Base-by-base conservation (phyloP, 192 early-diverging fungal genomes). In the Backusella morwellensis region DNA sequence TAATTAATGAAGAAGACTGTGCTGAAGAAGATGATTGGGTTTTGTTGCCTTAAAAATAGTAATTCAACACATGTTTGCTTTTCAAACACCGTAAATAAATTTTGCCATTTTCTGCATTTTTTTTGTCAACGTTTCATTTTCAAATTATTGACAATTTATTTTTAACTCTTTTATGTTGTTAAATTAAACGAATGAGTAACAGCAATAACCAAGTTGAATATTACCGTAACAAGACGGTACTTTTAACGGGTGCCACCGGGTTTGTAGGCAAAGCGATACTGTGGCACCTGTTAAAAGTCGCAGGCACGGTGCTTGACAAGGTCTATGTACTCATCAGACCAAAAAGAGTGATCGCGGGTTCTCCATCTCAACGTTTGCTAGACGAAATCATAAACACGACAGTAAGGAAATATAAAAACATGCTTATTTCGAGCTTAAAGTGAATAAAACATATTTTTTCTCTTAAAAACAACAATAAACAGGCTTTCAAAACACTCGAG, bases 241-340 rank as follows among this genome's bases (percentile, higher is more conserved):
- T 88, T 41, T 35, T 88, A 40, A 88, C 86, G 6, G 86, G 86
- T n/a, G 81, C 85, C 3, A 88, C 86, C 2, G 86, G 86, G 11
- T 88, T 86, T 68, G 77, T 88, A 9, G 86, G 86, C 38, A 88
- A 88, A 72, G 77, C 83, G 11, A 79, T 88, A 36, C 76, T 88
- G 19, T 85, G 85, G 74, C 83, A 87, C 59, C 54, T 85, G 44
- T 23, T 87, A 21, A 70, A 81, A 14, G 72, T 81, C 0, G 73
- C 83, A 35, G 82, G 82, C 56, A 32, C 78, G 72, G 73, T 82
- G 26, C 56, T 85, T 69, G 82, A 82, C 76, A 73, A 47, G 38
- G 71, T 69, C 3, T 73, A 77, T 12, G 38, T 75, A 19, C 50
- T 80, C 15, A 70, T 81, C 42, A 68, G 63, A 70, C 47, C 68